phyloP scores from a whole-genome alignment of 768 basidiomycete genomes.

The Phylloporus arenicola region DNA sequence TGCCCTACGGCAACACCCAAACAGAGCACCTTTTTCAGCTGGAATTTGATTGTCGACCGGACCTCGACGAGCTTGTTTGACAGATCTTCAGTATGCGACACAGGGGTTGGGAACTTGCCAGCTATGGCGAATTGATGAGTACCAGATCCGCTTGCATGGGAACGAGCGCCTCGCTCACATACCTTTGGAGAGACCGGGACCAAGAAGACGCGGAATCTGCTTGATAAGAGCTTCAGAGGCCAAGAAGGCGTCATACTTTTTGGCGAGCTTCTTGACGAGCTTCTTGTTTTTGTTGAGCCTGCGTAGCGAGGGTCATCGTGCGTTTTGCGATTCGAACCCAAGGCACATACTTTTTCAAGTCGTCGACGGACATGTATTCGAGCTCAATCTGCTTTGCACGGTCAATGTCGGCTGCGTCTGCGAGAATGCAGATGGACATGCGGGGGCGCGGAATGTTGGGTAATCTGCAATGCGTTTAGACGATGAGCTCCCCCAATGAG shows the following conservation, averaged over 20 bases:
- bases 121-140: conserved; percentile 42
- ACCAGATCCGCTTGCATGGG: neutral
- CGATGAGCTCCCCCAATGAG: neutral
- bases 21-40: conserved; percentile 98
- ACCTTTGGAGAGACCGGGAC: conserved; percentile 99
- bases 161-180: neutral
- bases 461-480: conserved; percentile 46
- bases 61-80: conserved; percentile 89
- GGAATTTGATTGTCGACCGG: conserved; percentile 99
- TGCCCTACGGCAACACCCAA: conserved; percentile 98
- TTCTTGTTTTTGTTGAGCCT: conserved; percentile 99
- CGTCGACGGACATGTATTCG: conserved; percentile 99
- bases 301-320: neutral
- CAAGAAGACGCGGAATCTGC: conserved; percentile 99
- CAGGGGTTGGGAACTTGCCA: conserved; percentile 98
- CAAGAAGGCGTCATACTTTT: conserved; percentile 99
- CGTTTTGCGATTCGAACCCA: neutral
- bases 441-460: conserved; percentile 97
- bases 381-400: conserved; percentile 96
- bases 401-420: conserved; percentile 98
- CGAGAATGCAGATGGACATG: conserved; percentile 99
- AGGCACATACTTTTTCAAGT: conserved; percentile 85
- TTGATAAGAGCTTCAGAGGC: conserved; percentile 97
- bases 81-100: conserved; percentile 89
- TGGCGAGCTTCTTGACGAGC: conserved; percentile 99